These are phyloP conservation scores for Lindgomyces ingoldianus DNA, from an alignment of 495 filamentous ascomycete genomes.

Conservation along the genomic window DNA sequence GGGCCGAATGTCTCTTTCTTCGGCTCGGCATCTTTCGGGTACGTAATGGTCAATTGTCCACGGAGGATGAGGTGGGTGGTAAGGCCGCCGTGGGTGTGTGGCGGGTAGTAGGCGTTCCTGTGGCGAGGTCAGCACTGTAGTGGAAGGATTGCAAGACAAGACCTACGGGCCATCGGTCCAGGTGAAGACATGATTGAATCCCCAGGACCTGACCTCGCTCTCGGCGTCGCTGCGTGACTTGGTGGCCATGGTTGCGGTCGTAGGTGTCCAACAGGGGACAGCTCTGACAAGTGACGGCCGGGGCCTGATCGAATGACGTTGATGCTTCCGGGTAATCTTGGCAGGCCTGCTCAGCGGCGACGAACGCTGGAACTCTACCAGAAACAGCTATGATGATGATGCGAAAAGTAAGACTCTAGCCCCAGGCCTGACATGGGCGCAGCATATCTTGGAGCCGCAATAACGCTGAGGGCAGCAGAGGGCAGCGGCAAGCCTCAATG, in stretches of 20 bases:
- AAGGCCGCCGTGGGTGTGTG: constrained; percentile 67
- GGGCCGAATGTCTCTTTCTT: constrained; percentile 67
- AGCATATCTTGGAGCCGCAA: no score
- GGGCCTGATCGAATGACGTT: constrained; percentile 1
- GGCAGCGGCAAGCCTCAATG: background rate
- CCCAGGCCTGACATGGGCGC: background rate
- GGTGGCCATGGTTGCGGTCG: constrained; percentile 18
- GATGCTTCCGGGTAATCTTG: background rate
- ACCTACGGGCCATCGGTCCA: constrained; percentile 77
- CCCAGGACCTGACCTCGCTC: constrained; percentile 70
- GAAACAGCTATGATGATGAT: background rate
- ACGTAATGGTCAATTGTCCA: constrained; percentile 70
- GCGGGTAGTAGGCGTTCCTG: constrained; percentile 71
- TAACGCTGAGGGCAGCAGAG: no score
- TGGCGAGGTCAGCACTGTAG: constrained; percentile 3
- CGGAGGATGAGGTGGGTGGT: constrained; percentile 78
- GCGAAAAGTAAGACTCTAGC: background rate
- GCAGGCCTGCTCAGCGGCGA: constrained; percentile 1
- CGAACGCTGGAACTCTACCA: background rate
- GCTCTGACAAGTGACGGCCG: background rate
- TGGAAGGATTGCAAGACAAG: background rate
- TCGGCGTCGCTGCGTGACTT: constrained; percentile 54
- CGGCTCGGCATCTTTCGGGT: constrained; percentile 63
- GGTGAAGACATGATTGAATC: constrained; percentile 74
- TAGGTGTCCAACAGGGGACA: background rate